These are phyloP conservation scores for Umbelopsis sp. DNA, from an alignment of 371 early-diverging fungal genomes.

Conservation along the genomic window DNA sequence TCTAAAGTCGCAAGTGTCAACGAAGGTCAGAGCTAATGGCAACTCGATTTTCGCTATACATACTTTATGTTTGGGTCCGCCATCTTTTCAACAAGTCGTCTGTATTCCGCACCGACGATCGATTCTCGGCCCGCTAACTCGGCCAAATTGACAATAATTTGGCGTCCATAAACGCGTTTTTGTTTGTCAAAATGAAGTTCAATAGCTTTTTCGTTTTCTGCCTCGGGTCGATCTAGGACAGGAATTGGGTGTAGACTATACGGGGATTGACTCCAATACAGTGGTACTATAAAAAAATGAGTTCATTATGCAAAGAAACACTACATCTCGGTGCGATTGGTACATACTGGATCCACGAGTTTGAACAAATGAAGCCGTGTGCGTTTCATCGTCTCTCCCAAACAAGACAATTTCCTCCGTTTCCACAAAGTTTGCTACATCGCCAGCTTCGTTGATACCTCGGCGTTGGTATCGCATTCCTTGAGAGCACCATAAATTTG, in stretches of 20 bases:
- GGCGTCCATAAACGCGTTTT: slow-evolving; percentile 69
- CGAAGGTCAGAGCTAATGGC: neutral
- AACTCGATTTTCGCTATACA: slow-evolving; percentile 5
- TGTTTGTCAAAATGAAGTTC: slow-evolving; percentile 73
- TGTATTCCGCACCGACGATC: slow-evolving; percentile 54
- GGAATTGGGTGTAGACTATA: slow-evolving; percentile 72
- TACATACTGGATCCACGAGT: slow-evolving; percentile 65
- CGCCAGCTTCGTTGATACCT: slow-evolving; percentile 65
- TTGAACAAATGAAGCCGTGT: slow-evolving; percentile 68
- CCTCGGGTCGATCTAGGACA: slow-evolving; percentile 55
- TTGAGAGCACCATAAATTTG: neutral
- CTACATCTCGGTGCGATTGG: neutral
- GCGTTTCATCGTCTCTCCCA: slow-evolving; percentile 51
- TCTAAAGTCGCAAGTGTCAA: slow-evolving; percentile 25
- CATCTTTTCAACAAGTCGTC: slow-evolving; percentile 44
- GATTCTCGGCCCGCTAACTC: slow-evolving; percentile 58
- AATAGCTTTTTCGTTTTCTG: slow-evolving; percentile 54
- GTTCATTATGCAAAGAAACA: neutral
- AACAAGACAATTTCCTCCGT: slow-evolving; percentile 61
- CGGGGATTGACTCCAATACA: slow-evolving; percentile 75
- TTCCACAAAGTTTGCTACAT: slow-evolving; percentile 76
- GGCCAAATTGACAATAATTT: slow-evolving; percentile 84
- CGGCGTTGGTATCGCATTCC: slow-evolving; percentile 69
- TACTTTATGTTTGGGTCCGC: slow-evolving; percentile 52
- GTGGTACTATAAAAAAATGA: slow-evolving; percentile 40